Evolutionary conservation across 352 stramenopile genomes (phyloP), one percentile per base, ranked within the genome.

Genomic region (Pythium periplocum): DNA sequence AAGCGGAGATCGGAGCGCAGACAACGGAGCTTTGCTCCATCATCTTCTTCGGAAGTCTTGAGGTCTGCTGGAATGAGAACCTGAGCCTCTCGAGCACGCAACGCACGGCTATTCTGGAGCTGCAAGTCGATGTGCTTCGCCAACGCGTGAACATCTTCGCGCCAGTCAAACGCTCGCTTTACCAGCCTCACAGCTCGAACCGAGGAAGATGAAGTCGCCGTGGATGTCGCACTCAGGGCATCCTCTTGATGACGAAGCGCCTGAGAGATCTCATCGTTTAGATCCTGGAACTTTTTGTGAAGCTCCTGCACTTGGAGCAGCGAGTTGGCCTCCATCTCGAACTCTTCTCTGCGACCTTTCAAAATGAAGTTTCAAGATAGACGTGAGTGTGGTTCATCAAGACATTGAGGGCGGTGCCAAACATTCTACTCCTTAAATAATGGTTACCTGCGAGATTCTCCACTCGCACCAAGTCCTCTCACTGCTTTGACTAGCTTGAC

Each of bases 111-210:
- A 48, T 84, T 63, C 44, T 91, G 69, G 12, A 93, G 50, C 54
- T 93, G 83, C 3, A 80, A 34, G 6, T 87, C 77, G 36, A 91
- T 91, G 50, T 90, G 74, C 53, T 85, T 89, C 8, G 78, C 68
- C 31, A 93, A 54, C 37, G 73, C 75, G 26, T 70, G 75, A 43
- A 89, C 79, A 44, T 91, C 78, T 6, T 83, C 78, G 1, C 76
- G 79, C 83, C 83, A 93, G 45, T 86, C 73, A 41, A 71, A 71
- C 3, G 77, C 73, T 33, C 72, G 75, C 52, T 76, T 75, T 6
- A 68, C 69, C 5, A 91, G 61, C 1, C 64, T 63, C 35, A 73
- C 71, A 46, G 86, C 71, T 48, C 69, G 70, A 34, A 74, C 72
- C 36, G 66, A 68, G 17, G 55, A 35, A 5, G 44, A 31, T 1